Evolutionary conservation across 2,329 filamentous ascomycete genomes (phyloP), one percentile per base, ranked within the genome.

Genomic region (Penicillium sp.): DNA sequence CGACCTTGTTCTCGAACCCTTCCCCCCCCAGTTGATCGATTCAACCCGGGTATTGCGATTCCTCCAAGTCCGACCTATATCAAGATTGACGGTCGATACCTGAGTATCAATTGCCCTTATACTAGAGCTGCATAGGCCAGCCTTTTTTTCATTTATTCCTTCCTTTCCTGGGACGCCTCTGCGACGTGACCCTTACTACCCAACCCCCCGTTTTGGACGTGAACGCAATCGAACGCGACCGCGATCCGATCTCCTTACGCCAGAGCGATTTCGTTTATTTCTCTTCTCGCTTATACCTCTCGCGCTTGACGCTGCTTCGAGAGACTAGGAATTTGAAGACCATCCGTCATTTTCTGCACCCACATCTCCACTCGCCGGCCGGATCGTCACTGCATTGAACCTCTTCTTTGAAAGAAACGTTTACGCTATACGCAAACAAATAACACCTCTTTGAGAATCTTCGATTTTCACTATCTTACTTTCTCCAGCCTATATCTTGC

Each of bases 111-210:
- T 58, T 52, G 45, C 52, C 53, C 49, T 62, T 66, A 43, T 45
- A 57, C 57, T 51, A 50, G 56, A 67, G 70, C 70, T 73, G 70
- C 70, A 62, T 69, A 65, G 70, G 67, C 62, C 70, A 70, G 70
- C 70, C 68, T 54, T 63, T 54, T 63, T 64, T 62, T 57, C 24
- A 21, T 67, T 60, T 54, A 57, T 53, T 56, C 52, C 42, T 47
- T 58, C 47, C 39, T 59, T 62, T 56, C 49, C 53, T 54, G 57
- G 63, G 57, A 66, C 67, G 66, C 65, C 60, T 69, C 68, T 70
- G 66, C 61, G 66, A 70, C 69, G 65, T 68, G 65, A 39, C 64
- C 63, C 60, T 61, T 61, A 53, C 50, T 50, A 58, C 60, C 62
- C 65, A 64, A 63, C 61, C 58, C 33, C 55, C 54, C 49, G 56